These are phyloP conservation scores for Paxillus rubicundulus DNA, from an alignment of 768 basidiomycete species.

Conservation along the genomic window DNA sequence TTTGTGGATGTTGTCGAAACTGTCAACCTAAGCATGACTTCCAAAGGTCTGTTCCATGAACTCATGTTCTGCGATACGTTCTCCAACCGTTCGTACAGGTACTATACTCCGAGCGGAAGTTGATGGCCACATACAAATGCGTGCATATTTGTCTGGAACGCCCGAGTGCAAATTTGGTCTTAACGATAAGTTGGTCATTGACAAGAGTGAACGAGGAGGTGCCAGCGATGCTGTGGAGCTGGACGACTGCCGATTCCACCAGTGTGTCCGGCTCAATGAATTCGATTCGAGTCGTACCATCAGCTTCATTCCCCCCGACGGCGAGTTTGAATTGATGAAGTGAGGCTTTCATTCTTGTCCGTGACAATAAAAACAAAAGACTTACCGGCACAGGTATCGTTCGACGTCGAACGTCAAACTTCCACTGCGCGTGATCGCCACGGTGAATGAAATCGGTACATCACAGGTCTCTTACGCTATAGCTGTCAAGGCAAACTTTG, in stretches of 20 bases:
- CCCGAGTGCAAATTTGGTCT: constrained; percentile 99
- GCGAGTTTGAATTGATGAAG: constrained; percentile 99
- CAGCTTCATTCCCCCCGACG: constrained; percentile 96
- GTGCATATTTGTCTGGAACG: constrained; percentile 93
- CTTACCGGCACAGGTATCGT: constrained; percentile 65
- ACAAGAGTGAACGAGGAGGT: constrained; percentile 66
- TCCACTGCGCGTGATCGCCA: constrained; percentile 85
- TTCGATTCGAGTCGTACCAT: constrained; percentile 94
- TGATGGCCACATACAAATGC: constrained; percentile 97
- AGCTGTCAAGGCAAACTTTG: constrained; percentile 85
- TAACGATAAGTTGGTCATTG: constrained; percentile 97
- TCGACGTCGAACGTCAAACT: constrained; percentile 95
- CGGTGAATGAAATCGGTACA: constrained; percentile 91
- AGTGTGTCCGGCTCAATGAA: constrained; percentile 93
- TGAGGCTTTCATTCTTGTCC: constrained; percentile 32
- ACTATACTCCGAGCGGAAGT: constrained; percentile 93
- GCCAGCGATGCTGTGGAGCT: constrained; percentile 80
- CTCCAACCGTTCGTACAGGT: constrained; percentile 44
- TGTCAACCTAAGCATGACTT: constrained; percentile 95
- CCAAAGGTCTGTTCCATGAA: constrained; percentile 57
- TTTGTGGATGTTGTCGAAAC: constrained; percentile 99
- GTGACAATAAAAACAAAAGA: constrained; percentile 1
- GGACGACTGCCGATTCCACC: constrained; percentile 98
- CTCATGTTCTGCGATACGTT: not conserved
- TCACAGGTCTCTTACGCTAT: constrained; percentile 89